These are phyloP conservation scores for Austropuccinia psidii DNA, from an alignment of 1,284 basidiomycete species.

Conservation along the genomic window DNA sequence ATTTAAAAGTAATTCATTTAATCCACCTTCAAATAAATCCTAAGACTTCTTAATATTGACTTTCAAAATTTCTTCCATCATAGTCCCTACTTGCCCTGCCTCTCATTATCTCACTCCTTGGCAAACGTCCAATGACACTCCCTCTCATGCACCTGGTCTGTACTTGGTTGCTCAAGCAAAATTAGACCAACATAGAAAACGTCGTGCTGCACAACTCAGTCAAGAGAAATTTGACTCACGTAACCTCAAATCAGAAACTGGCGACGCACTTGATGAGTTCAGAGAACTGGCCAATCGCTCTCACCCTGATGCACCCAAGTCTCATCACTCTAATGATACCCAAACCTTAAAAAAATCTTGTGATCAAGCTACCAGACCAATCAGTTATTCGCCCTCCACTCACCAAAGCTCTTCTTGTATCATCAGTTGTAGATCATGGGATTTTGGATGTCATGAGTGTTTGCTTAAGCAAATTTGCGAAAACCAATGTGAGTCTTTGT, in stretches of 20 bases:
- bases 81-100: conserved; percentile 38
- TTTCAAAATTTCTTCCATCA: background rate
- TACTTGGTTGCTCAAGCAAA: conserved; percentile 63
- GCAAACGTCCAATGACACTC: conserved; percentile 75
- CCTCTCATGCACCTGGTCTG: conserved; percentile 82
- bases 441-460: conserved; percentile 90
- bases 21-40: no score
- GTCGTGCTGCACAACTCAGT: conserved; percentile 31
- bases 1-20: conserved; percentile 59
- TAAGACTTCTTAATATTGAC: background rate
- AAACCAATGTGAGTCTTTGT: conserved; percentile 71
- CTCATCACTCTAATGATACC: conserved; percentile 24
- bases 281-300: conserved; percentile 43
- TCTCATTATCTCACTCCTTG: conserved; percentile 53
- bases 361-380: background rate
- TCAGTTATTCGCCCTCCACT: conserved; percentile 13
- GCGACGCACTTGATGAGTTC: conserved; percentile 42
- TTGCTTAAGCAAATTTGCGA: conserved; percentile 82
- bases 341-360: no score
- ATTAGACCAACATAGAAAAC: conserved; percentile 64
- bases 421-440: conserved; percentile 39
- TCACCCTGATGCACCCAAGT: conserved; percentile 35
- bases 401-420: conserved; percentile 28
- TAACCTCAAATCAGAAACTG: conserved; percentile 12
- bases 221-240: conserved; percentile 37